These are phyloP conservation scores for Grigorovia jiainica DNA, from an alignment of 805 yeast genomes.

Conservation along the genomic window DNA sequence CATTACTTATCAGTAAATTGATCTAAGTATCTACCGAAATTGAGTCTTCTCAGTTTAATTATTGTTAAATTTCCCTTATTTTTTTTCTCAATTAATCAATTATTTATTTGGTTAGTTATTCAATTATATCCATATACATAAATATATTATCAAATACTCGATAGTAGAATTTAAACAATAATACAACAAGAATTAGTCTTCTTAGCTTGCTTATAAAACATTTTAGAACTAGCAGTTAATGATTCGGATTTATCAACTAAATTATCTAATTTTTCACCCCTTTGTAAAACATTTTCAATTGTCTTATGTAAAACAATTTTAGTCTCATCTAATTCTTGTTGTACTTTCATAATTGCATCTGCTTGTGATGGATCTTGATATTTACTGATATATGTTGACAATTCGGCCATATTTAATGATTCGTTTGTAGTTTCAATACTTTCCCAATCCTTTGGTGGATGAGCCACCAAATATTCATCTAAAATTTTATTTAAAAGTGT, in stretches of 20 bases:
- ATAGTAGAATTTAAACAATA: conserved; percentile 38
- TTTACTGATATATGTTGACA: conserved; percentile 62
- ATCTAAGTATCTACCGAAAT: too few relatives aligned
- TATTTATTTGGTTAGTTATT: too few relatives aligned
- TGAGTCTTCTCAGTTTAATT: too few relatives aligned
- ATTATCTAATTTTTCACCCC: conserved; percentile 93
- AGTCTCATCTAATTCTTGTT: conserved; percentile 95
- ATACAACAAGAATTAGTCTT: conserved; percentile 87
- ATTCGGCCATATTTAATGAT: conserved; percentile 31
- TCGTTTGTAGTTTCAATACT: conserved; percentile 35
- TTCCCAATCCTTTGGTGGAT: conserved; percentile 68
- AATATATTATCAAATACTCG: too few relatives aligned
- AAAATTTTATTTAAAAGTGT: conserved; percentile 81
- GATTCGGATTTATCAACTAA: conserved; percentile 95
- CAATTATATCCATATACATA: too few relatives aligned
- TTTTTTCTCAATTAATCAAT: too few relatives aligned
- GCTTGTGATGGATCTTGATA: conserved; percentile 98
- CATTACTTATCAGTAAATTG: too few relatives aligned
- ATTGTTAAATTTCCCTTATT: too few relatives aligned
- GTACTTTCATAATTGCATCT: conserved; percentile 93
- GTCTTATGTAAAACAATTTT: conserved; percentile 94
- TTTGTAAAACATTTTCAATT: conserved; percentile 83
- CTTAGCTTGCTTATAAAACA: conserved; percentile 96
- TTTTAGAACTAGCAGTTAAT: conserved; percentile 74
- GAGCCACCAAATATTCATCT: conserved; percentile 81